Evolutionary conservation across 176 grass and related monocot genomes (phyloP), one percentile per base, ranked within the genome.

Genomic region (Cymbopogon citratus): DNA sequence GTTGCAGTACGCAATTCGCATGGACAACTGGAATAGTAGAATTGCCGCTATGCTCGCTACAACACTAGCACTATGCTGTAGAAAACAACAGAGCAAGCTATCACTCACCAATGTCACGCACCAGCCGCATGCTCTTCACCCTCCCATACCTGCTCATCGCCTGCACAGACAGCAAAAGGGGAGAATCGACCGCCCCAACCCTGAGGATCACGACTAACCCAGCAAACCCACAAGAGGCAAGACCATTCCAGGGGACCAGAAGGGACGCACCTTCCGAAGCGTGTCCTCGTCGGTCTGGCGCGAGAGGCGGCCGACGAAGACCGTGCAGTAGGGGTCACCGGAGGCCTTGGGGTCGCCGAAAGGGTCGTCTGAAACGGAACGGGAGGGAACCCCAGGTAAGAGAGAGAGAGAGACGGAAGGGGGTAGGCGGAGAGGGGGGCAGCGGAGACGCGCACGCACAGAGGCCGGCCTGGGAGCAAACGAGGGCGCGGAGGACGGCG

Each of bases 81-180:
- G 12, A 72, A 72, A 72, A 48, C 11, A 70, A 28, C 24, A 24
- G 43, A 72, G 41, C 41, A 72, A 72, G 69, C 7, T 48, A 27
- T 48, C 40, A 72, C 65, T 86, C 71, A 94, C 95, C 95, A 69
- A 93, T 98, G 81, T 98, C 88, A 23, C 90, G 82, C 46, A 94
- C 92, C 73, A 98, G 66, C 28, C 92, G 86, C 81, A 98, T 75
- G 75, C 70, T 89, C 81, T 93, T 98, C 75, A 98, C 92, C n/a
- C 69, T 90, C 59, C 95, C 95, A 27, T 91, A 94, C 73, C 90
- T 98, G 82, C 86, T 74, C 95, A 98, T 94, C 35, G 69, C 95
- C 95, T 98, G 78, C 46, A 73, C 4, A 84, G 84, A 15, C 39
- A 64, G 76, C 23, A 43, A 85, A 6, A 6, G 70, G 70, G 25